Evolutionary conservation across 192 early-diverging fungal genomes (phyloP).

Genomic region (Coemansia sp.): DNA sequence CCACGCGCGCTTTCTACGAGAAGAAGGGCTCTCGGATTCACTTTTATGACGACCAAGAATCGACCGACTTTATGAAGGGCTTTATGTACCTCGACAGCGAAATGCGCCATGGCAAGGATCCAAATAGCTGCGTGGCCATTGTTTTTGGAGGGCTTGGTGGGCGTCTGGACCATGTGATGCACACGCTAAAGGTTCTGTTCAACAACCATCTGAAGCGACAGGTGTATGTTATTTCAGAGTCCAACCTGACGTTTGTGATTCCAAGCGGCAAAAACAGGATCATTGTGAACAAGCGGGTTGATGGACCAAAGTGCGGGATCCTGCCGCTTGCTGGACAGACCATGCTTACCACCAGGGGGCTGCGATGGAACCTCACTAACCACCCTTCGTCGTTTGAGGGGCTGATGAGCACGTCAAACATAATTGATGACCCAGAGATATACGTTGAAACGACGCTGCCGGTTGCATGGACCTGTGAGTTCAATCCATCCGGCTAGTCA

Average conservation of each 20-base stretch:
- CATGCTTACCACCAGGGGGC: constrained; percentile 67
- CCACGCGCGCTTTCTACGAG: constrained; percentile 68
- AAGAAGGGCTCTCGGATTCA: constrained; percentile 18
- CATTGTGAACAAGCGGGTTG: constrained; percentile 58
- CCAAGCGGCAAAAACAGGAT: constrained; percentile 69
- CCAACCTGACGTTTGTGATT: constrained; percentile 68
- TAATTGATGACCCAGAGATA: constrained; percentile 60
- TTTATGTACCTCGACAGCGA: constrained; percentile 54
- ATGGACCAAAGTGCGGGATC: constrained; percentile 88
- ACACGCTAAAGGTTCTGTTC: constrained; percentile 73
- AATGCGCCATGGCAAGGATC: constrained; percentile 5
- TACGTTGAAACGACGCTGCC: constrained; percentile 68
- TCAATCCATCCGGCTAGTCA: constrained; percentile 33
- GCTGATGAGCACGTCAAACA: constrained; percentile 85
- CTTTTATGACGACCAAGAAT: constrained; percentile 59
- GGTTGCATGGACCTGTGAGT: constrained; percentile 81
- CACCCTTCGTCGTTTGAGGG: constrained; percentile 66
- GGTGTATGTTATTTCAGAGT: constrained; percentile 67
- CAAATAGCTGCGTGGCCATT: constrained; percentile 60
- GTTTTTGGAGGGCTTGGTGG: constrained; percentile 82
- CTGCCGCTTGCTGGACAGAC: constrained; percentile 72
- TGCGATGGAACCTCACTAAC: constrained; percentile 76
- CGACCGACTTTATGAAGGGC: constrained; percentile 92
- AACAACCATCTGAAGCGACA: constrained; percentile 58
- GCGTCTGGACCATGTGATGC: constrained; percentile 87